Percentiles rank a stretch among this genome's conserved stretches.
Conservation (phyloP, 1,284 basidiomycete species). For the Naganishia albida region DNA sequence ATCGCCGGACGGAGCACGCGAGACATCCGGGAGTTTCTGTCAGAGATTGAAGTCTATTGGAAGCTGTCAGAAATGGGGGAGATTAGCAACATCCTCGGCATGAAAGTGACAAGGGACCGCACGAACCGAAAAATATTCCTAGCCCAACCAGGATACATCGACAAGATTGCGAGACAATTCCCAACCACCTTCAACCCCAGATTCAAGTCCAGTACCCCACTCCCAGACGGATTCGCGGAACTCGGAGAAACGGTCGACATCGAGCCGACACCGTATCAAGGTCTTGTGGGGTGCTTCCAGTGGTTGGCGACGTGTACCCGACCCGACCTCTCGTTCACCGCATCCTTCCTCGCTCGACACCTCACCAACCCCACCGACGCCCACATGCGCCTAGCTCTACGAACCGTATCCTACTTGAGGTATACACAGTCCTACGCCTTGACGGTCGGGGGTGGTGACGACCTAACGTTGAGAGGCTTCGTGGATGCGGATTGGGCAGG, state of each 20-base stretch:
- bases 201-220: constrained; percentile 23
- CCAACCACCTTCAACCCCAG: not conserved
- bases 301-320: constrained; percentile 36
- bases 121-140: constrained; percentile 7
- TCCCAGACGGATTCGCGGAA: constrained; percentile 28
- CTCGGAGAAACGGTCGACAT: constrained; percentile 25
- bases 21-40: not conserved
- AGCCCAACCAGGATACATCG: constrained; percentile 30
- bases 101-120: constrained; percentile 26
- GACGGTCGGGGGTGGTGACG: not conserved
- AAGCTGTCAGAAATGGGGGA: constrained; percentile 23
- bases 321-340: constrained; percentile 38
- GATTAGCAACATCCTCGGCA: constrained; percentile 25
- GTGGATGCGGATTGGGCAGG: constrained; percentile 20
- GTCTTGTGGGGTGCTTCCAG: constrained; percentile 31
- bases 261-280: constrained; percentile 8
- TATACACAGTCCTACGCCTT: not conserved
- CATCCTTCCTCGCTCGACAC: constrained; percentile 32
- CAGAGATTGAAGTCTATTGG: constrained; percentile 4
- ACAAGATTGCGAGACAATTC: constrained; percentile 9
- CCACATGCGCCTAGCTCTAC: not conserved
- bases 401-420: not conserved
- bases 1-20: not conserved
- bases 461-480: not conserved
- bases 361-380: constrained; percentile 30